A percentile compares a stretch with the other conserved stretches of the same genome.
These are phyloP conservation scores for Plasmopara muralis DNA, from an alignment of 352 stramenopile genomes.

Conservation along the genomic window DNA sequence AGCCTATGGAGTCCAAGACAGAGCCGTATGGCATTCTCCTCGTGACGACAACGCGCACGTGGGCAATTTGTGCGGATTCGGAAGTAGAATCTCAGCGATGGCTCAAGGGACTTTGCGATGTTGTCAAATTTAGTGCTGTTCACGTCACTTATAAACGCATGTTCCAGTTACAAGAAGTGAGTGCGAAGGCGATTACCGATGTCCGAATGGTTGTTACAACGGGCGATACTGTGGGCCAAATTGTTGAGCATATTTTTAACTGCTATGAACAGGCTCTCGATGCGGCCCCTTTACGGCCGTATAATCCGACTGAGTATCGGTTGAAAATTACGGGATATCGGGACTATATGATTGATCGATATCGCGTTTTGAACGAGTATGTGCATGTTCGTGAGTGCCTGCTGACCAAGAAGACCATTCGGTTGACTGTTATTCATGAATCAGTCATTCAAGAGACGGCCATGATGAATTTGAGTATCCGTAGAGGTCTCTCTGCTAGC, in stretches of 20 bases:
- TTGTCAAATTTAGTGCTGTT: conserved; percentile 76
- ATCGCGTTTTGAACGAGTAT: conserved; percentile 82
- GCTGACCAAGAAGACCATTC: conserved; percentile 81
- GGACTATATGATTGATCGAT: conserved; percentile 82
- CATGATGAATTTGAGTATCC: conserved; percentile 71
- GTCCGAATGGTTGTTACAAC: conserved; percentile 81
- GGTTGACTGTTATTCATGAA: conserved; percentile 79
- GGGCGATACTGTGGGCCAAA: conserved; percentile 78
- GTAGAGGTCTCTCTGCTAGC: conserved; percentile 43
- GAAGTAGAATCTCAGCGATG: conserved; percentile 74
- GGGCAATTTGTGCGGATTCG: conserved; percentile 65
- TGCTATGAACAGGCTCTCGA: conserved; percentile 80
- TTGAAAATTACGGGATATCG: conserved; percentile 82
- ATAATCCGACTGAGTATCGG: conserved; percentile 76
- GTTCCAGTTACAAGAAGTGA: conserved; percentile 83
- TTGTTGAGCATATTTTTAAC: conserved; percentile 86
- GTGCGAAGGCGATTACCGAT: conserved; percentile 72
- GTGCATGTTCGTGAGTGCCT: conserved; percentile 82
- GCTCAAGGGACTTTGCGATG: conserved; percentile 70
- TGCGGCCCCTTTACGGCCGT: conserved; percentile 62
- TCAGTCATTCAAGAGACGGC: conserved; percentile 80
- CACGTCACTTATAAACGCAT: conserved; percentile 78
- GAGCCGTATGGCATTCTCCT: conserved; percentile 74
- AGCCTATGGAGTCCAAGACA: conserved; percentile 55
- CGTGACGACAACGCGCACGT: conserved; percentile 71